These are phyloP conservation scores for Plasmodium billcollinsi DNA, from an alignment of 169 alveolate species.

Conservation along the genomic window DNA sequence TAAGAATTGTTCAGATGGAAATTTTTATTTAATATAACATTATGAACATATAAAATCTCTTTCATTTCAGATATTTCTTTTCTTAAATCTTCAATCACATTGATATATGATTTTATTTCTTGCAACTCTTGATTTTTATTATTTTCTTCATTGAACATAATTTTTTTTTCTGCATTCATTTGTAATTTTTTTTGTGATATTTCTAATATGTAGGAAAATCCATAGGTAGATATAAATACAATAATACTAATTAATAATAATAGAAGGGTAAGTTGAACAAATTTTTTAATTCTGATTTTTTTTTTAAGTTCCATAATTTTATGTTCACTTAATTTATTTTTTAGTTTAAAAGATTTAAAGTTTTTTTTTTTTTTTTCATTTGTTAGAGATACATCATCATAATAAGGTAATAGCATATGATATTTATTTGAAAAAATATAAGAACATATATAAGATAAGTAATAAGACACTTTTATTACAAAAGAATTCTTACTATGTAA, in stretches of 20 bases:
- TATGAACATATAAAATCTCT: conserved; percentile 54
- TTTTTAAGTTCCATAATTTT: conserved; percentile 49
- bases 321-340: conserved; percentile 35
- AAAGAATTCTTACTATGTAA: conserved; percentile 4
- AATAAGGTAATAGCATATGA: conserved; percentile 43
- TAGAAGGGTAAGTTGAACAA: conserved; percentile 29
- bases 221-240: conserved; percentile 29
- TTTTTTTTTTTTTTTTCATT: conserved; percentile 11
- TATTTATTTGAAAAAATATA: conserved; percentile 53
- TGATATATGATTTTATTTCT: conserved; percentile 47
- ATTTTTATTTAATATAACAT: conserved; percentile 33
- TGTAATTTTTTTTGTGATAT: conserved; percentile 40
- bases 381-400: conserved; percentile 17
- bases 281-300: conserved; percentile 24
- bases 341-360: conserved; percentile 7
- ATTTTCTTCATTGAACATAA: conserved; percentile 11
- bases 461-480: conserved; percentile 1
- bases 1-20: conserved; percentile 42
- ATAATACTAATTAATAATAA: conserved; percentile 23
- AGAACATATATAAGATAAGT: background rate
- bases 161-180: conserved; percentile 14
- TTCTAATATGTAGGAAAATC: conserved; percentile 52
- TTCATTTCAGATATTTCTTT: conserved; percentile 64
- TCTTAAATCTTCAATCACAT: conserved; percentile 63
- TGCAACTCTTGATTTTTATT: conserved; percentile 15